Conservation (phyloP, 169 alveolate genomes). For the Eimeria praecox region DNA sequence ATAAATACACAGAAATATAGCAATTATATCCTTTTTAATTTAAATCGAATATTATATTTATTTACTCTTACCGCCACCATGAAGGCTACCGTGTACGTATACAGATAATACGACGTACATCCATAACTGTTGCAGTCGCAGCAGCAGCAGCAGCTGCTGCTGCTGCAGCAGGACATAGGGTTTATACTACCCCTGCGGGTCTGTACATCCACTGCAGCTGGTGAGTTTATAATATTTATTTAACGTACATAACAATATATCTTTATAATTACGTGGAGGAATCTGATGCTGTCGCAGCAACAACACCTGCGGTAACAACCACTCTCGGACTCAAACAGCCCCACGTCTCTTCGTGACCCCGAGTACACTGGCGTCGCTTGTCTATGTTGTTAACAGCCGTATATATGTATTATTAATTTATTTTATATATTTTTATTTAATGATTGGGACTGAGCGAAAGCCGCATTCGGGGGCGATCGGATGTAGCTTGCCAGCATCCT, state of each 20-base stretch:
- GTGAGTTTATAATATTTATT: neutral
- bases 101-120: neutral
- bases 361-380: slow-evolving; percentile 15
- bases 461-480: neutral
- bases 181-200: neutral
- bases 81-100: neutral
- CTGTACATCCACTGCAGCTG: neutral
- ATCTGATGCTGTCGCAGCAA: neutral
- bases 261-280: neutral
- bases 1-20: neutral
- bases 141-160: slow-evolving; percentile 20
- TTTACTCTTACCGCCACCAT: slow-evolving; percentile 5
- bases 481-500: neutral
- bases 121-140: neutral
- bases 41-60: neutral
- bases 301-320: slow-evolving; percentile 7
- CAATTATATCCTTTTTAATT: neutral
- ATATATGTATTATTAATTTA: neutral
- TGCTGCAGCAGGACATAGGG: slow-evolving; percentile 23
- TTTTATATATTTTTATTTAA: neutral
- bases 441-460: neutral
- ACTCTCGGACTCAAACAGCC: slow-evolving; percentile 25
- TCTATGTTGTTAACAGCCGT: neutral
- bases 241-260: neutral
- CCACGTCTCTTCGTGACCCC: slow-evolving; percentile 32